These are phyloP conservation scores for Moesziomyces parantarcticus DNA, from an alignment of 1,284 basidiomycete species.

Conservation along the genomic window DNA sequence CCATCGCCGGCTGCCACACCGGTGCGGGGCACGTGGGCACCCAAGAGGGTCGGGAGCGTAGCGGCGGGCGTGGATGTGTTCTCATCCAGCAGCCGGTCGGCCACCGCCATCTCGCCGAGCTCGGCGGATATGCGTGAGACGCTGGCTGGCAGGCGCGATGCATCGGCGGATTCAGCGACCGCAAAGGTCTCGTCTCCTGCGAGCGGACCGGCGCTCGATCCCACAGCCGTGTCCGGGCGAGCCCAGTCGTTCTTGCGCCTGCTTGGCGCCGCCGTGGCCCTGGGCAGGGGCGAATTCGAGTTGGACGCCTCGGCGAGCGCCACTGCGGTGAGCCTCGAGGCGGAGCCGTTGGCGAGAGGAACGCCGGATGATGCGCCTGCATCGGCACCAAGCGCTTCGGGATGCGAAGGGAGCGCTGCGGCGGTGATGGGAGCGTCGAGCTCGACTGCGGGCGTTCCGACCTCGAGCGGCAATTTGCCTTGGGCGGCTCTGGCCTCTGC, in stretches of 20 bases:
- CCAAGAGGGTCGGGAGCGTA: background rate
- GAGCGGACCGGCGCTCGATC: constrained; percentile 32
- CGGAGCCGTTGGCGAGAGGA: background rate
- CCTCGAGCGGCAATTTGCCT: constrained; percentile 46
- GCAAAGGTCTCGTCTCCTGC: constrained; percentile 36
- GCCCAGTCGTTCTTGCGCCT: constrained; percentile 49
- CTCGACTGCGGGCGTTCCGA: constrained; percentile 42
- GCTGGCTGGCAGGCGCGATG: constrained; percentile 1
- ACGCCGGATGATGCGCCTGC: background rate
- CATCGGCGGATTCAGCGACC: constrained; percentile 2
- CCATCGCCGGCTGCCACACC: constrained; percentile 15
- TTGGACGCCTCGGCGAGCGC: constrained; percentile 12
- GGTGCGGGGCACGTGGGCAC: constrained; percentile 6
- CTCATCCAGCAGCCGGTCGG: constrained; percentile 35
- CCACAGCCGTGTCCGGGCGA: constrained; percentile 50
- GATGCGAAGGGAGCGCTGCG: constrained; percentile 7
- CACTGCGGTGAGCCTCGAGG: constrained; percentile 13
- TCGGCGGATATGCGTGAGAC: constrained; percentile 10
- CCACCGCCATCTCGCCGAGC: constrained; percentile 31
- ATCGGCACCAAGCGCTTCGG: constrained; percentile 1
- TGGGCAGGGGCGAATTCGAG: constrained; percentile 3
- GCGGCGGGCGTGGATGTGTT: constrained; percentile 4
- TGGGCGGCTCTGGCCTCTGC: constrained; percentile 35
- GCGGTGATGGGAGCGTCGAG: constrained; percentile 41
- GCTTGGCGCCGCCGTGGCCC: constrained; percentile 32